phyloP scores from a whole-genome alignment of 2,329 filamentous ascomycete species.

The Nigrograna mackinnonii region DNA sequence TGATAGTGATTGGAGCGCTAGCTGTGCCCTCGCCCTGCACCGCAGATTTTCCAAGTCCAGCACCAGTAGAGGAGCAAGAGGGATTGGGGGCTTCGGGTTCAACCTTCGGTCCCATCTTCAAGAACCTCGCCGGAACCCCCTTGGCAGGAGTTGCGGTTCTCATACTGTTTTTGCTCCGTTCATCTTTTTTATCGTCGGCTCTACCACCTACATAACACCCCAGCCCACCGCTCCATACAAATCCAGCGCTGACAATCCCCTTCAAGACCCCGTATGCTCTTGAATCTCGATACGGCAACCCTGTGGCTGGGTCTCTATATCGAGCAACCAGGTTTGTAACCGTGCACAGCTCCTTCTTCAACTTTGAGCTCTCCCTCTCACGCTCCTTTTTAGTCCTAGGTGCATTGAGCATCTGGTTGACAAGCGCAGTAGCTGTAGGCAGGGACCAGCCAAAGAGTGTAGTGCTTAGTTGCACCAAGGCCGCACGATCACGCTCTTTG shows the following conservation, averaged over 20 bases:
- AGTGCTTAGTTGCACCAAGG: slow-evolving; percentile 59
- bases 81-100: no score
- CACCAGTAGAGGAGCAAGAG: no score
- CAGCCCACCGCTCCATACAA: slow-evolving; percentile 79
- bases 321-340: slow-evolving; percentile 82
- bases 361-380: slow-evolving; percentile 41
- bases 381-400: slow-evolving; percentile 48
- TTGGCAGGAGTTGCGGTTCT: slow-evolving; percentile 57
- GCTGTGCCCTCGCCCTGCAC: no score
- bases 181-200: slow-evolving; percentile 29
- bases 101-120: no score
- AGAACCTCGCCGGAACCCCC: slow-evolving; percentile 81
- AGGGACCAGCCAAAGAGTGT: slow-evolving; percentile 37
- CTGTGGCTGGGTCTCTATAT: slow-evolving; percentile 84
- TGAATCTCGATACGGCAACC: slow-evolving; percentile 77
- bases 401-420: slow-evolving; percentile 47
- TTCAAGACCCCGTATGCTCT: slow-evolving; percentile 83
- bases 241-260: slow-evolving; percentile 71
- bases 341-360: slow-evolving; percentile 60
- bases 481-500: slow-evolving; percentile 46
- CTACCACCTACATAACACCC: slow-evolving; percentile 79
- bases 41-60: no score
- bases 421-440: slow-evolving; percentile 30
- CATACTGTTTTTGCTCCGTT: slow-evolving; percentile 12
- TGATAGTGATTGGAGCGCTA: no score